These are phyloP conservation scores for Trametopsis cervina DNA, from an alignment of 768 basidiomycete species.

Conservation along the genomic window DNA sequence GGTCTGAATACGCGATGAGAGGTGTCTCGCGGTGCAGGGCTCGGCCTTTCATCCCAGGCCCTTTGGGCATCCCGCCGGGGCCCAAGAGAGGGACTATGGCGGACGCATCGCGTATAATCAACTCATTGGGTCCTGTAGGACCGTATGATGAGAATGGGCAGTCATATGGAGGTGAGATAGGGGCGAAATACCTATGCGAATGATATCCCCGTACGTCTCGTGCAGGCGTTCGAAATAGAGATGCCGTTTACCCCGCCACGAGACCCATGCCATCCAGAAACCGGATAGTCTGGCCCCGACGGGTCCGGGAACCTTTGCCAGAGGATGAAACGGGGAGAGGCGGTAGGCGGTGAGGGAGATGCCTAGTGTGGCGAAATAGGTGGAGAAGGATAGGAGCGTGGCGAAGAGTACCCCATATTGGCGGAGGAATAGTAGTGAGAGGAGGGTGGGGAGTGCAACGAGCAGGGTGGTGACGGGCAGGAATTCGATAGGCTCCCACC, in stretches of 20 bases:
- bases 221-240: slow-evolving; percentile 24
- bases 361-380: not conserved
- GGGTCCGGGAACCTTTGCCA: slow-evolving; percentile 46
- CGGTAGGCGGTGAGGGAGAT: slow-evolving; percentile 29
- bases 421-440: not conserved
- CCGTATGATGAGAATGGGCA: not conserved
- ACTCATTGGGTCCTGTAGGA: slow-evolving; percentile 15
- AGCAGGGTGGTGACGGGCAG: not conserved
- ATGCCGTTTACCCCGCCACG: slow-evolving; percentile 30
- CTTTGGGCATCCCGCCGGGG: slow-evolving; percentile 14
- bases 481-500: slow-evolving; percentile 2
- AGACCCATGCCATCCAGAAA: slow-evolving; percentile 30
- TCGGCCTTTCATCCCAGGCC: slow-evolving; percentile 22
- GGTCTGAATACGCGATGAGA: slow-evolving; percentile 29
- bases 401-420: not conserved
- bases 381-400: not conserved
- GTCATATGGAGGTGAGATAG: not conserved
- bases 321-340: slow-evolving; percentile 46
- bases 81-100: slow-evolving; percentile 10
- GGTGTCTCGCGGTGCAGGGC: not conserved
- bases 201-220: slow-evolving; percentile 29
- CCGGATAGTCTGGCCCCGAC: slow-evolving; percentile 35
- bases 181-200: slow-evolving; percentile 26
- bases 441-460: not conserved
- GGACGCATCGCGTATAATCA: slow-evolving; percentile 9